Base-by-base conservation (phyloP, 768 basidiomycete species). In the Kwoniella pini region DNA sequence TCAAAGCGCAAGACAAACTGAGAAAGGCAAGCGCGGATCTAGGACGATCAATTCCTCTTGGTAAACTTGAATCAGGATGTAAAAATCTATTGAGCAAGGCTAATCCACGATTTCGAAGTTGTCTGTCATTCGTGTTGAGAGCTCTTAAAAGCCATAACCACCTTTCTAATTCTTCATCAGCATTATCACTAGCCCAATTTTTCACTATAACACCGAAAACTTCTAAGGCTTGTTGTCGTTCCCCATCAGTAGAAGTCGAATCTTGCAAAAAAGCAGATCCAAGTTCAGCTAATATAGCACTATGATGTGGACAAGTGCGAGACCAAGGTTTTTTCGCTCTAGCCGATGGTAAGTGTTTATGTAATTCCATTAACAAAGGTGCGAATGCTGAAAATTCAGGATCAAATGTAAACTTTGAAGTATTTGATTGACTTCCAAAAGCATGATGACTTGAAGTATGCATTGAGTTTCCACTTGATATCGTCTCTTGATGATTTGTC, bases 71-170 rank as follows among this genome's bases (percentile, higher is more conserved):
- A 58, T 70, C 70, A 9, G 40, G 43, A 38, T 66, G 67, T 6
- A 71, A 52, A 42, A 70, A 67, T 17, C 49, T 54, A 10, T 56
- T 51, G 3, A 74, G 44, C 4, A 74, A 53, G 15, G 60, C 49
- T 28, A 71, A 45, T 13, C 72, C 72, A 45, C 72, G 45, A 30
- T 62, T 65, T 6, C 70, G 36, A 9, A 74, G 28, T 59, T 71
- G 70, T 31, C 64, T 57, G 52, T 71, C 70, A 4, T 66, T 62
- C 4, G 30, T 42, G 13, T 52, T 24, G 1, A 74, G 45, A 2
- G 68, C 72, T 50, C 65, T 55, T 43, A 56, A 68, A 9, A 74
- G 61, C 68, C 68, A 74, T 17, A 71, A 22, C 72, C 72, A 74
- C 24, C 72, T 26, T 17, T 63, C 63, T 4, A 74, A 46, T 60